These are phyloP conservation scores for Pseudophaeomoniella oleicola DNA, from an alignment of 2,329 filamentous ascomycete species.

Conservation along the genomic window DNA sequence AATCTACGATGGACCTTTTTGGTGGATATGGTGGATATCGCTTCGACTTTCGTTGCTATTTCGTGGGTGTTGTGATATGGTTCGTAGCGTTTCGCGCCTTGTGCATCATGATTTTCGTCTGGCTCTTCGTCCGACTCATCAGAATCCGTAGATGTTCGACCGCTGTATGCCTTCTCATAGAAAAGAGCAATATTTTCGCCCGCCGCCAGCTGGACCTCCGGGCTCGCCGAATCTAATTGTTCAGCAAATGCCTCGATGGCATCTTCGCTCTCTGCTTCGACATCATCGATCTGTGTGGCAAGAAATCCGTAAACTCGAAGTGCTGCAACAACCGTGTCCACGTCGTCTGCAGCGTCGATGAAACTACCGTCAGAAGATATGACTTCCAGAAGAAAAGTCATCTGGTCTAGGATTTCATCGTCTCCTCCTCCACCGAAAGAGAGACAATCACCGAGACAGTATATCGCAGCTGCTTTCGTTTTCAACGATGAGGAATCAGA, in stretches of 20 bases:
- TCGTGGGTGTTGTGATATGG: constrained; percentile 51
- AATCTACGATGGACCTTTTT: constrained; percentile 53
- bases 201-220: constrained; percentile 60
- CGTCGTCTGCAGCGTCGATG: constrained; percentile 57
- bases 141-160: constrained; percentile 29
- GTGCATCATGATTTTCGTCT: constrained; percentile 17
- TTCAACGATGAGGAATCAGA: constrained; percentile 50
- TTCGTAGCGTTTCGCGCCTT: constrained; percentile 48
- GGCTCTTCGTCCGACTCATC: constrained; percentile 31
- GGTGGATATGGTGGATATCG: constrained; percentile 44
- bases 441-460: constrained; percentile 55
- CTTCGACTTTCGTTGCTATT: constrained; percentile 42
- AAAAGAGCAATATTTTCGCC: constrained; percentile 70
- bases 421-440: constrained; percentile 62
- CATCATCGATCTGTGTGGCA: constrained; percentile 61
- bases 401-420: constrained; percentile 53
- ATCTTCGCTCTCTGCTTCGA: constrained; percentile 54
- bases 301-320: constrained; percentile 69
- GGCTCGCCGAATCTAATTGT: constrained; percentile 63
- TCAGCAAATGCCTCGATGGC: constrained; percentile 72
- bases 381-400: constrained; percentile 64
- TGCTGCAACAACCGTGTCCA: constrained; percentile 56
- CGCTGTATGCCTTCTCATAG: constrained; percentile 58
- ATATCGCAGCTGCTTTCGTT: constrained; percentile 58
- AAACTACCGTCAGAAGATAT: constrained; percentile 63